Base-by-base conservation (phyloP, 1,139 yeast genomes). In the Yamadazyma triangularis region DNA sequence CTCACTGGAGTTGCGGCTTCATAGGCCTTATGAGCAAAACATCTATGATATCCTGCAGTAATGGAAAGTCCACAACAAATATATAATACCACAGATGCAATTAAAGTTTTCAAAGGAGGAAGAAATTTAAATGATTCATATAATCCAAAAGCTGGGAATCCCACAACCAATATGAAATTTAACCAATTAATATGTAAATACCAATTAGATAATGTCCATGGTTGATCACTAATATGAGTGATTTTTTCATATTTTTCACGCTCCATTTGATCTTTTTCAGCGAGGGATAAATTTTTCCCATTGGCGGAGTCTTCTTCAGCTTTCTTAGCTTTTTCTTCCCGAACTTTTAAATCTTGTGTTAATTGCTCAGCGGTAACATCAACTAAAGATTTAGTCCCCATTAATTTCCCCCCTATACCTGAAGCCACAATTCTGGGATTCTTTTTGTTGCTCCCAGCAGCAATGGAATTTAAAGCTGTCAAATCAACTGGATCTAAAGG, bases 151-250 rank as follows among this genome's bases (percentile, higher is more conserved):
- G 65, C 34, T 9, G 99, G 99, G 35, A 89, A 60, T 15, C 75
- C 61, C 27, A 79, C 68, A 31, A 89, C 93, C 43, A 91, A 68
- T n/a, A 78, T 65, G 42, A 87, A 65, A 60, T 91, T 91, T 49
- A 93, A 69, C 98, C 98, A 91, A 65, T 91, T 91, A 55, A 91
- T 66, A 61, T 91, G 96, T 51, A 79, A 62, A 54, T 80, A 66
- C 93, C 96, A 89, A 67, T 91, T 91, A 38, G 66, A 42, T 41
- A 69, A 41, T 11, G 96, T 89, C 86, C 94, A 84, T 8, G 96
- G 95, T 65, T 83, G 80, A 58, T 93, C 98, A 29, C 91, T 79
- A 42, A 91, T 89, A 59, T 91, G 96, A 39, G 67, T 69, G 41
- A 59, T 62, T 16, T 31, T 62, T 32, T 64, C 56, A 45, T 61